phyloP scores from a whole-genome alignment of 805 yeast species.

The Suhomyces tanzawaensis region DNA sequence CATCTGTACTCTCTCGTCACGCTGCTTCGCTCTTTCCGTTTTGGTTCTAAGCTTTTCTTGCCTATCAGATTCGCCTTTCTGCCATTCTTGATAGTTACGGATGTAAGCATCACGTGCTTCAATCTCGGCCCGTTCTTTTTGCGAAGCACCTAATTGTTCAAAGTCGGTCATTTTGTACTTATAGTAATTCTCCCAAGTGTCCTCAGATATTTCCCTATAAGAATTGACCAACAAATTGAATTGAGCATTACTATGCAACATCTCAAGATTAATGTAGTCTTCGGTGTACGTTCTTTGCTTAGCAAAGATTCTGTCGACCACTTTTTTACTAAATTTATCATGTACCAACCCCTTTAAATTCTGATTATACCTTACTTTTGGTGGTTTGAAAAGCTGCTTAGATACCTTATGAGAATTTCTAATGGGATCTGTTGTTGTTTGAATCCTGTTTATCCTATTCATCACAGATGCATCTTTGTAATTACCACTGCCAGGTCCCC shows the following conservation, averaged over 20 bases:
- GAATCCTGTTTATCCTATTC: constrained; percentile 38
- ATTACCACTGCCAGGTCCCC: constrained; percentile 47
- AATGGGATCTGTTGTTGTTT: constrained; percentile 16
- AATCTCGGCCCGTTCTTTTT: constrained; percentile 15
- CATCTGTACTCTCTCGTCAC: constrained; percentile 10
- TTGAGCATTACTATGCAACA: constrained; percentile 43
- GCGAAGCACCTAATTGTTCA: constrained; percentile 29
- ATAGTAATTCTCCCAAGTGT: constrained; percentile 40
- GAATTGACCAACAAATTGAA: constrained; percentile 40
- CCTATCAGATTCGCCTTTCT: constrained; percentile 13
- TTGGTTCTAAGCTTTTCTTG: constrained; percentile 13
- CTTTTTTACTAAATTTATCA: constrained; percentile 29
- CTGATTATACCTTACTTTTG: constrained; percentile 15
- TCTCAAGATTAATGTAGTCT: constrained; percentile 40
- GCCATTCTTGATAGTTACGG: constrained; percentile 13
- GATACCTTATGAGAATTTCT: constrained; percentile 18
- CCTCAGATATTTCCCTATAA: constrained; percentile 36
- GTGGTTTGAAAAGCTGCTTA: constrained; percentile 16
- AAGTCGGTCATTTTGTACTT: constrained; percentile 38
- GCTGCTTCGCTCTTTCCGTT: constrained; percentile 9
- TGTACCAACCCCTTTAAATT: constrained; percentile 39
- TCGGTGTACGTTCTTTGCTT: constrained; percentile 31
- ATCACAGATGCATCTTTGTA: constrained; percentile 44
- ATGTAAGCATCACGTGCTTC: constrained; percentile 12
- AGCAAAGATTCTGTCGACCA: constrained; percentile 28